phyloP scores from a whole-genome alignment of 1,284 basidiomycete species.

The Apiotrichum porosum region DNA sequence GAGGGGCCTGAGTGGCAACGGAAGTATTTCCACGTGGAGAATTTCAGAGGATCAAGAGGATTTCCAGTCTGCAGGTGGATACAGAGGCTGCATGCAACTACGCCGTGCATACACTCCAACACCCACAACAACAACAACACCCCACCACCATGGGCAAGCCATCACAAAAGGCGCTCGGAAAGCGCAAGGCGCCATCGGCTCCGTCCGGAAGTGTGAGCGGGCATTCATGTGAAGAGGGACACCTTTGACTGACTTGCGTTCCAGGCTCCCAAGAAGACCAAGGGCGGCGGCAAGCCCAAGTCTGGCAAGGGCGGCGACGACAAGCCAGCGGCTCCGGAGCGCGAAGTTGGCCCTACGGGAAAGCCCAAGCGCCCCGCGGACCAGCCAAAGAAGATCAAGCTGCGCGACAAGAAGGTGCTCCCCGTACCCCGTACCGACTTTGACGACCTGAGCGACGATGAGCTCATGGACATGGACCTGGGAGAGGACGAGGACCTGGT shows the following conservation, averaged over 20 bases:
- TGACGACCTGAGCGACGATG: constrained; percentile 4
- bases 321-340: neutral
- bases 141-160: constrained; percentile 30
- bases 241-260: no score
- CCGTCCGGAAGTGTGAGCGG: constrained; percentile 10
- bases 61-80: no score
- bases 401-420: constrained; percentile 45
- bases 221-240: no score
- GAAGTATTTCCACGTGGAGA: neutral
- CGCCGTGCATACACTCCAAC: no score
- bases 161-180: constrained; percentile 33
- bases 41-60: no score
- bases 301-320: constrained; percentile 10
- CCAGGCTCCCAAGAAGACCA: constrained; percentile 10
- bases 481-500: constrained; percentile 18
- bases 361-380: constrained; percentile 42
- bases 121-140: neutral
- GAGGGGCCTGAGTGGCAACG: no score
- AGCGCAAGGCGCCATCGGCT: constrained; percentile 26
- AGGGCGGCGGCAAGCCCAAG: constrained; percentile 10
- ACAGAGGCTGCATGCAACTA: no score
- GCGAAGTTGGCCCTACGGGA: constrained; percentile 30
- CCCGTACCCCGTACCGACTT: constrained; percentile 43
- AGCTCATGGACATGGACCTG: constrained; percentile 15
- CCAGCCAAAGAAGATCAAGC: constrained; percentile 48